Evolutionary conservation across 768 basidiomycete species (phyloP).

Genomic region (Termitomyces sp.): DNA sequence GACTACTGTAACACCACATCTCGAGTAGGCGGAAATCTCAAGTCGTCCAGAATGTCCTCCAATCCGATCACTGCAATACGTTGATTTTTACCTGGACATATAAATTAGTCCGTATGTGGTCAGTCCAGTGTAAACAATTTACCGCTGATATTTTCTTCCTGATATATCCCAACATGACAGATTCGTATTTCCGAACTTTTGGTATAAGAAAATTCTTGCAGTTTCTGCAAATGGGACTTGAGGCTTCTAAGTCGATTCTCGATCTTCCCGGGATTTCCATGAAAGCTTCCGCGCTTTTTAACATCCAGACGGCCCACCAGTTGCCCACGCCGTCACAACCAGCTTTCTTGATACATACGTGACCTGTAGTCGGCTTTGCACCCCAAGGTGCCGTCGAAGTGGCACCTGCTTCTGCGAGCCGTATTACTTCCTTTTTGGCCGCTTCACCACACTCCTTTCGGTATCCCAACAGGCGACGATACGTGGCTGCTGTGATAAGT

Average conservation of each 20-base stretch:
- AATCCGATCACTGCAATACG: neutral
- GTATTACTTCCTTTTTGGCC: constrained; percentile 13
- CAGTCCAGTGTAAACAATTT: constrained; percentile 1
- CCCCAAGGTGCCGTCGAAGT: constrained; percentile 8
- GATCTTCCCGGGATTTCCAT: constrained; percentile 13
- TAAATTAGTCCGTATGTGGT: neutral
- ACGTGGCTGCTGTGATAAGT: constrained; percentile 35
- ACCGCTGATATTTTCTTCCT: constrained; percentile 29
- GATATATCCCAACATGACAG: constrained; percentile 27
- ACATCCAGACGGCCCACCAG: constrained; percentile 32
- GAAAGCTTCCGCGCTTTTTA: constrained; percentile 27
- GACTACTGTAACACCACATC: too few relatives aligned
- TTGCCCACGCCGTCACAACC: constrained; percentile 15
- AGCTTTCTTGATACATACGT: constrained; percentile 2
- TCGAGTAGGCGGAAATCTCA: too few relatives aligned
- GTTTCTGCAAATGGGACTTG: constrained; percentile 21
- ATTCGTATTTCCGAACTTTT: constrained; percentile 27
- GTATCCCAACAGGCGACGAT: constrained; percentile 38
- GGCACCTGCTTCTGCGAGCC: constrained; percentile 5
- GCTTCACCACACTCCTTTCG: constrained; percentile 33
- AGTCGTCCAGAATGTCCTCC: neutral
- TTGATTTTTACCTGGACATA: neutral
- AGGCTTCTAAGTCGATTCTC: constrained; percentile 11
- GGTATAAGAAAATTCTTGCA: constrained; percentile 22
- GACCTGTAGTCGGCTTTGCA: neutral